Conservation (phyloP, 106 monocot species). For the Gastrodia elata region DNA sequence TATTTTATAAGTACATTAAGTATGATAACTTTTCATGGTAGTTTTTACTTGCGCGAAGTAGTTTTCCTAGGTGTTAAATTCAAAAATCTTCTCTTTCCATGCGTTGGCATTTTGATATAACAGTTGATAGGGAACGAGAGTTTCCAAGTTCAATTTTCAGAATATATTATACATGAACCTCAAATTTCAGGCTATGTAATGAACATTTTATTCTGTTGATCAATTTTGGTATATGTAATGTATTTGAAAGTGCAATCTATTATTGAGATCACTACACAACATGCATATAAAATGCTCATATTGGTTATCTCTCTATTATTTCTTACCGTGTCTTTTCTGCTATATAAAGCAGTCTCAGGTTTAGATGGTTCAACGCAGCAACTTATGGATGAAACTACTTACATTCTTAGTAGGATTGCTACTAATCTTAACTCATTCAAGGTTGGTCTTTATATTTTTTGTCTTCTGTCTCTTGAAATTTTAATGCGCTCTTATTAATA, state of each 20-base stretch:
- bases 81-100: not conserved
- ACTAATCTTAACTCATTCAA: conserved; percentile 40
- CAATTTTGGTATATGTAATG: not conserved
- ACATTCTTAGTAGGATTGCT: conserved; percentile 33
- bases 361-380: conserved; percentile 31
- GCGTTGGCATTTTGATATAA: not conserved
- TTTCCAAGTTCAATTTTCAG: not conserved
- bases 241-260: not conserved
- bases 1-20: not conserved
- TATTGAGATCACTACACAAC: not conserved
- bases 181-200: not conserved
- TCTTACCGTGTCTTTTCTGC: not conserved
- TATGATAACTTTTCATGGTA: not conserved
- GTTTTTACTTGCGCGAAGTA: not conserved
- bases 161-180: not conserved
- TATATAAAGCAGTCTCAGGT: conserved; percentile 13
- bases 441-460: conserved; percentile 17
- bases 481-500: no score
- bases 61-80: not conserved
- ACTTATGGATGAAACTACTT: conserved; percentile 53
- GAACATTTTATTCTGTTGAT: not conserved
- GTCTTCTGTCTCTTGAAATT: no score
- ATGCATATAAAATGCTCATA: not conserved
- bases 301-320: not conserved
- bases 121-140: not conserved